Evolutionary conservation across 1,284 basidiomycete species (phyloP).

Genomic region (Marasmius fiardii): DNA sequence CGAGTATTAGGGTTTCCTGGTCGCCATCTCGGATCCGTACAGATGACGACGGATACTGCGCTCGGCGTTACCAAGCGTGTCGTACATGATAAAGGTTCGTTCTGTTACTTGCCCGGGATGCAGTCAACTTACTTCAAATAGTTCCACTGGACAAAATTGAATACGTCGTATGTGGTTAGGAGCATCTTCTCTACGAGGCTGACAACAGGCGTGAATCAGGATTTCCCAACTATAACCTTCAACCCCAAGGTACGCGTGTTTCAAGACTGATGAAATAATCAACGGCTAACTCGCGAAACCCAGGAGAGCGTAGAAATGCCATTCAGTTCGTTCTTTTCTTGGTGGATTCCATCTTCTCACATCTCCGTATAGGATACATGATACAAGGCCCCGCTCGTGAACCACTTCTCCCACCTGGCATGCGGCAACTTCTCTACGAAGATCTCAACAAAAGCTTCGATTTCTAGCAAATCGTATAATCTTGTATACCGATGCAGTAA

Average conservation of each 20-base stretch:
- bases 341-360: neutral
- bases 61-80: constrained; percentile 90
- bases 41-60: constrained; percentile 99
- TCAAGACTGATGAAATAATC: neutral
- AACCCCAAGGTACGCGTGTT: constrained; percentile 40
- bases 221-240: constrained; percentile 86
- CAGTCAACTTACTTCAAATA: constrained; percentile 20
- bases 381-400: constrained; percentile 34
- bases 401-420: constrained; percentile 85
- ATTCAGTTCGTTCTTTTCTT: constrained; percentile 59
- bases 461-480: constrained; percentile 44
- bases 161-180: constrained; percentile 52
- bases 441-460: constrained; percentile 89
- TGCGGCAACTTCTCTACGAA: constrained; percentile 80
- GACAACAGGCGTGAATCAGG: constrained; percentile 41
- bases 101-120: neutral
- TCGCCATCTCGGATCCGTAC: constrained; percentile 79
- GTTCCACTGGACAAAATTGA: constrained; percentile 69
- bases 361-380: constrained; percentile 53
- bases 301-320: constrained; percentile 94
- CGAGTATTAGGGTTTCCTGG: constrained; percentile 84
- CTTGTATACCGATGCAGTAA: too few species aligned
- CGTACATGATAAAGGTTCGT: constrained; percentile 72
- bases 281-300: constrained; percentile 15
- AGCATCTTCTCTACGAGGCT: neutral